Evolutionary conservation across 2,329 filamentous ascomycete species (phyloP).

Genomic region (Epichloe amarillans): DNA sequence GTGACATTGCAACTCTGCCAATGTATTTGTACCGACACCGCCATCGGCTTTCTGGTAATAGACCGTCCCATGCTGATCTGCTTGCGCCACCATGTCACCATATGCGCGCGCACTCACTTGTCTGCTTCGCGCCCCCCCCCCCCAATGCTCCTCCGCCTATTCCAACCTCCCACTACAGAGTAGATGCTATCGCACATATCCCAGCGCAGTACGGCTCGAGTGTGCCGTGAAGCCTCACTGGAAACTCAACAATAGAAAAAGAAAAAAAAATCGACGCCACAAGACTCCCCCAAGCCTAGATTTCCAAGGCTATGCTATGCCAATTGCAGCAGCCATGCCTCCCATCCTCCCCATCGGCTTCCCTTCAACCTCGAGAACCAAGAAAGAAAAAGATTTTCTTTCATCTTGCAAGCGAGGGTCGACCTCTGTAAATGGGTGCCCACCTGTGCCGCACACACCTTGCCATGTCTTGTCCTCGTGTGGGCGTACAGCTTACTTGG

Average conservation of each 20-base stretch:
- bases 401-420: background rate
- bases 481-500: background rate
- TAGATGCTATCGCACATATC: background rate
- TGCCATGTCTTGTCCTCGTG: background rate
- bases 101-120: background rate
- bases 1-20: conserved; percentile 1
- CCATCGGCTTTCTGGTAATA: background rate
- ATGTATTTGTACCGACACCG: background rate
- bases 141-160: too few relatives aligned
- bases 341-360: background rate
- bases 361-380: background rate
- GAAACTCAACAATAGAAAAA: background rate
- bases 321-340: background rate
- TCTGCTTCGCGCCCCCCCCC: background rate
- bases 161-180: background rate
- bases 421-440: background rate
- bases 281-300: background rate
- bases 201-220: background rate
- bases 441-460: background rate
- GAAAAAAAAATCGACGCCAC: background rate
- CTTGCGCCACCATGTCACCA: conserved; percentile 3
- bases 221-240: background rate
- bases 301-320: background rate
- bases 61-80: background rate
- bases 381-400: background rate